Evolutionary conservation across 768 basidiomycete genomes (phyloP).

Genomic region (Pseudohyphozyma bogoriensis): DNA sequence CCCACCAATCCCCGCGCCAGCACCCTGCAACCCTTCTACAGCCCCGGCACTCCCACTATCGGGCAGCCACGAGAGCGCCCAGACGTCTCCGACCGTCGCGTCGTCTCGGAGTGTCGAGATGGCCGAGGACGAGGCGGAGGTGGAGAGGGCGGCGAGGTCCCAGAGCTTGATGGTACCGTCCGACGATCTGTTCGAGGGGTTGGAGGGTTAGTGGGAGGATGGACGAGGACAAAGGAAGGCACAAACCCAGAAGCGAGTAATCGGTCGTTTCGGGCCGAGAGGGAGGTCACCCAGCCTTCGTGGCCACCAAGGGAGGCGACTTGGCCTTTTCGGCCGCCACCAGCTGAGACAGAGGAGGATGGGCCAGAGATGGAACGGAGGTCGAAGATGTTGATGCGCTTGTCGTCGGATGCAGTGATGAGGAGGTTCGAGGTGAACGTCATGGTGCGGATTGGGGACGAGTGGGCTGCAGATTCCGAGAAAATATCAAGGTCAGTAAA

Average conservation of each 20-base stretch:
- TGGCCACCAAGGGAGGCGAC: constrained; percentile 26
- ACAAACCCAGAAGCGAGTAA: constrained; percentile 25
- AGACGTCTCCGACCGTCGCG: constrained; percentile 25
- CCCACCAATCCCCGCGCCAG: constrained; percentile 20
- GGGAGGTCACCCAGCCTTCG: constrained; percentile 25
- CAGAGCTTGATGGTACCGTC: constrained; percentile 31
- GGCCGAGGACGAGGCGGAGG: constrained; percentile 10
- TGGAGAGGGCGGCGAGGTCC: constrained; percentile 16
- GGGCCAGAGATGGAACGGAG: constrained; percentile 18
- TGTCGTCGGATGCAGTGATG: constrained; percentile 29
- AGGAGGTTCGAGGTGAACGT: constrained; percentile 28
- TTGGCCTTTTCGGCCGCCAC: constrained; percentile 18
- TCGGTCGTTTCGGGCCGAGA: constrained; percentile 22
- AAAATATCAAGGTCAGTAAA: not conserved
- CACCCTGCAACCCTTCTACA: constrained; percentile 24
- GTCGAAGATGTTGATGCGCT: constrained; percentile 30
- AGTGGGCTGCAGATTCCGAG: constrained; percentile 20
- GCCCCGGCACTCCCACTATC: constrained; percentile 1
- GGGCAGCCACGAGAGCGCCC: constrained; percentile 24
- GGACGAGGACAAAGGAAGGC: not conserved
- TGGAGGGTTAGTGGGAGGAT: not conserved
- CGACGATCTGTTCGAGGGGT: constrained; percentile 2
- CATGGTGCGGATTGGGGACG: constrained; percentile 25
- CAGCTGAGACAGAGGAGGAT: constrained; percentile 6
- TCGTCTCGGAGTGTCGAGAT: constrained; percentile 28